These are phyloP conservation scores for Kregervanrija fluxuum DNA, from an alignment of 805 yeast species.

Conservation along the genomic window DNA sequence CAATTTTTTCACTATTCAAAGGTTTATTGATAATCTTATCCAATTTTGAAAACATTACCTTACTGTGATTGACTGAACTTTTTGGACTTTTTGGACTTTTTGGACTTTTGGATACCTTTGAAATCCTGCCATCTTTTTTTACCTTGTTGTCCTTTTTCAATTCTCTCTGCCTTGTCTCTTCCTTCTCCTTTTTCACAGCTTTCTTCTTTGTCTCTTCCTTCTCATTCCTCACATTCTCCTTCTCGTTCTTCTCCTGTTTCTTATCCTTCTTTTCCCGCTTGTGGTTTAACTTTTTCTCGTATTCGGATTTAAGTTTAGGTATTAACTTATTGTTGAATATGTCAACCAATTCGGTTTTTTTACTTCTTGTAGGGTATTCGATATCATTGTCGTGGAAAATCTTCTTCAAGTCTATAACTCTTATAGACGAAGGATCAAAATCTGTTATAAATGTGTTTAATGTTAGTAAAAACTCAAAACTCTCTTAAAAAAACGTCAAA, in stretches of 20 bases:
- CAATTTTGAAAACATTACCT: not conserved
- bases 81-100: too few species aligned
- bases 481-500: not conserved
- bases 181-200: not conserved
- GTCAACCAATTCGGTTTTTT: conserved; percentile 54
- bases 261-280: conserved; percentile 1
- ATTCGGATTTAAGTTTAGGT: conserved; percentile 2
- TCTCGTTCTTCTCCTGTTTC: not conserved
- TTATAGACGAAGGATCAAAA: conserved; percentile 56
- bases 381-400: conserved; percentile 53
- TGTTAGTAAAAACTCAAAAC: not conserved
- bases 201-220: not conserved
- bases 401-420: conserved; percentile 59
- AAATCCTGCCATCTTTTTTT: not conserved
- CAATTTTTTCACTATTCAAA: not conserved
- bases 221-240: not conserved
- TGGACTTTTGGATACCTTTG: not conserved
- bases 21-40: not conserved
- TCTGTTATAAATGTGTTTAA: conserved; percentile 26
- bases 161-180: not conserved
- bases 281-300: not conserved
- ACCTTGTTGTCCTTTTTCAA: not conserved
- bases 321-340: conserved; percentile 7
- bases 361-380: conserved; percentile 44
- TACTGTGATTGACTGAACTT: too few species aligned